These are phyloP conservation scores for Blastobotrys indianensis DNA, from an alignment of 1,139 yeast species.

Conservation along the genomic window DNA sequence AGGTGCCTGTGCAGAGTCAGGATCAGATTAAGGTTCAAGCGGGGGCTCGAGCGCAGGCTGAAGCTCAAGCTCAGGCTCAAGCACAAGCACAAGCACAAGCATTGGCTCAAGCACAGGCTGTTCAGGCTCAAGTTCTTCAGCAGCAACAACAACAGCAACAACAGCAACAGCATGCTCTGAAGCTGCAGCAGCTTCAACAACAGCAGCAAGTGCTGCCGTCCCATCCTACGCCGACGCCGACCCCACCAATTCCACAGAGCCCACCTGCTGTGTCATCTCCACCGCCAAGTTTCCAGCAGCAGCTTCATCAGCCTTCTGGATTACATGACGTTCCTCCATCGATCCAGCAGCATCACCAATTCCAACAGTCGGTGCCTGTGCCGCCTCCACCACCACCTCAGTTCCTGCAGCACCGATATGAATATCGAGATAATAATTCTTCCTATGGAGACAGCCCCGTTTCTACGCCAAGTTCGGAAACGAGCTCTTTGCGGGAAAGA, in stretches of 20 bases:
- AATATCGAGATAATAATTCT: slow-evolving; percentile 1
- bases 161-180: background rate
- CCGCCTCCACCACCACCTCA: slow-evolving; percentile 11
- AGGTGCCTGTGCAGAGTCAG: background rate
- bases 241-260: too few species aligned
- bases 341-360: slow-evolving; percentile 6
- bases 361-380: slow-evolving; percentile 7
- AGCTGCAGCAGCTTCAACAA: too few species aligned
- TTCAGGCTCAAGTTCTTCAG: background rate
- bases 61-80: background rate
- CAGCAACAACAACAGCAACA: slow-evolving; percentile 2
- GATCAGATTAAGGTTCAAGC: too few species aligned
- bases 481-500: too few species aligned
- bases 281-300: background rate
- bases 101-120: background rate
- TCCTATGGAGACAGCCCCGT: too few species aligned
- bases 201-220: background rate
- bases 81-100: background rate
- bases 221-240: background rate
- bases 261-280: background rate
- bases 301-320: background rate
- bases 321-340: background rate
- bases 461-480: too few species aligned
- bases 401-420: slow-evolving; percentile 7
- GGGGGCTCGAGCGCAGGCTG: too few species aligned